Evolutionary conservation across 2,329 filamentous ascomycete genomes (phyloP).

Genomic region (Sporothrix humicola): DNA sequence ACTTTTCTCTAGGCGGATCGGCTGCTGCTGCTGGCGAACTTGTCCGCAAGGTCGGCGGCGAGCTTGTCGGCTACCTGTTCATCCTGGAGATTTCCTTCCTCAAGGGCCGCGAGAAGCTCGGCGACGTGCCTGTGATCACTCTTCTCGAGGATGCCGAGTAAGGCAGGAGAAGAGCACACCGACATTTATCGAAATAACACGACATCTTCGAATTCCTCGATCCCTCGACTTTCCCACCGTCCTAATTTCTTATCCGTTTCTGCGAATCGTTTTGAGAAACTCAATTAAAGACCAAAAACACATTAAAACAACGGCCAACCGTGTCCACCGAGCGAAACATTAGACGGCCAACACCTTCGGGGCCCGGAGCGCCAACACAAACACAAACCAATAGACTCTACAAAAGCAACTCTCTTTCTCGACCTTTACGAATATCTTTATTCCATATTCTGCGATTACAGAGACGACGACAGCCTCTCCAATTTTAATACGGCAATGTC

Average conservation of each 20-base stretch:
- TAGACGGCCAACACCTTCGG: constrained; percentile 9
- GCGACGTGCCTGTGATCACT: constrained; percentile 76
- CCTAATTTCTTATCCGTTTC: not conserved
- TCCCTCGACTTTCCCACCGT: not conserved
- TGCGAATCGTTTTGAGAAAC: not conserved
- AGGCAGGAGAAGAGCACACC: not conserved
- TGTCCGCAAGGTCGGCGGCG: constrained; percentile 82
- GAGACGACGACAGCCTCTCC: not conserved
- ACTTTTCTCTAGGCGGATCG: constrained; percentile 72
- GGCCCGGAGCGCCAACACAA: not conserved
- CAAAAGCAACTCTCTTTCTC: constrained; percentile 11
- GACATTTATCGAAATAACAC: too few species aligned
- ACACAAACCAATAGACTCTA: constrained; percentile 14
- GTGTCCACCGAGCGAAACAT: not conserved
- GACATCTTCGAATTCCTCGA: not conserved
- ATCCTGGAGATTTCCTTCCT: constrained; percentile 95
- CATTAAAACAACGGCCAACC: not conserved
- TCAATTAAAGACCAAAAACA: not conserved
- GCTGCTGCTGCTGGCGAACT: constrained; percentile 86
- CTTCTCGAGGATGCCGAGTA: constrained; percentile 63
- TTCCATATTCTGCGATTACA: not conserved
- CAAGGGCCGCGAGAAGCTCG: constrained; percentile 88
- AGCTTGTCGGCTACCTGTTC: constrained; percentile 89
- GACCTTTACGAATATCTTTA: not conserved
- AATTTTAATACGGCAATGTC: not conserved